Percentiles rank a stretch among this genome's conserved stretches.
These are phyloP conservation scores for Cladochytrium replicatum DNA, from an alignment of 192 early-diverging fungal species.

Conservation along the genomic window DNA sequence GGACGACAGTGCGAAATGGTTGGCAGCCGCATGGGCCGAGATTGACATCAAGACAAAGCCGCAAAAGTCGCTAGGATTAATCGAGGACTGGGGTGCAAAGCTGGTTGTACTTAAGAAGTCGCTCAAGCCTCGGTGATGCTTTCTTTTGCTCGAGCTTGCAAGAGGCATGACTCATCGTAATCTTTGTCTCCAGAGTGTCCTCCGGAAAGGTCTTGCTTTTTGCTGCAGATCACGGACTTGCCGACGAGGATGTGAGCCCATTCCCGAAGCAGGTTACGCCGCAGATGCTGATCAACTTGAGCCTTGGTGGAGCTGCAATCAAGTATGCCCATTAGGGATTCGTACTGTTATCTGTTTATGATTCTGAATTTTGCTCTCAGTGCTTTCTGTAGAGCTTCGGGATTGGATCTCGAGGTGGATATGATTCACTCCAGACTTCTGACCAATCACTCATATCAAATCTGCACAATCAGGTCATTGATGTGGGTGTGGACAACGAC, in stretches of 20 bases:
- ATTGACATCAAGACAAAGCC: conserved; percentile 20
- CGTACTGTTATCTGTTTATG: neutral
- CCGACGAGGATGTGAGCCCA: conserved; percentile 13
- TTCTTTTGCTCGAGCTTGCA: neutral
- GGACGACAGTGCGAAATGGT: too few species aligned
- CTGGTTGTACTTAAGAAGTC: conserved; percentile 11
- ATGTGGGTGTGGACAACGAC: conserved; percentile 13
- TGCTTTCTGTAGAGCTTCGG: neutral
- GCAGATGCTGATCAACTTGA: conserved; percentile 17
- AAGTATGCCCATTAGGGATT: conserved; percentile 5
- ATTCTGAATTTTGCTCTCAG: neutral
- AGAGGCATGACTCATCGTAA: neutral
- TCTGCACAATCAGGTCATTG: conserved; percentile 7
- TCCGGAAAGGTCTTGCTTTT: conserved; percentile 8
- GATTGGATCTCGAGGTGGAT: neutral
- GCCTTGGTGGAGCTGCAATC: conserved; percentile 16
- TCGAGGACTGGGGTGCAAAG: conserved; percentile 8
- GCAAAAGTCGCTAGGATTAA: conserved; percentile 9
- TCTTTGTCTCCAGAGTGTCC: conserved; percentile 5
- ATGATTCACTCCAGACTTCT: neutral
- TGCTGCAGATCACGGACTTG: conserved; percentile 20
- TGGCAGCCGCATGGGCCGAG: conserved; percentile 1
- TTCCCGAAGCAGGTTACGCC: conserved; percentile 19
- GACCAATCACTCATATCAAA: neutral
- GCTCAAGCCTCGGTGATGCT: conserved; percentile 2